A percentile compares a stretch with the other conserved stretches of the same genome.
These are phyloP conservation scores for Pyrus bretschneideri DNA, from an alignment of 306 rosid genomes.

Conservation along the genomic window DNA sequence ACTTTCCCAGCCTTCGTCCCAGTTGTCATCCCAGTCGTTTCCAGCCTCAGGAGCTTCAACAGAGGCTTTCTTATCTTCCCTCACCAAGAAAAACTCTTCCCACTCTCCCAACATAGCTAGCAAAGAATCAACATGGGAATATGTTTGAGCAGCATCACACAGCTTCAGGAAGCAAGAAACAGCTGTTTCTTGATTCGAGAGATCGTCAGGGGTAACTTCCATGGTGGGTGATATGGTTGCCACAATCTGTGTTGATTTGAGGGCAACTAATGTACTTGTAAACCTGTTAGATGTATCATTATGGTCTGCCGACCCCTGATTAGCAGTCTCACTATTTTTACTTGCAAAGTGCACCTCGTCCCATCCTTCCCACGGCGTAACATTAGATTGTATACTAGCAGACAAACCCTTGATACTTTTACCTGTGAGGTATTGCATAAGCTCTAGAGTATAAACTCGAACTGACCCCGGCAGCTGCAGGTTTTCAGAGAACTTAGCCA, in stretches of 20 bases:
- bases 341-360: conserved; percentile 45
- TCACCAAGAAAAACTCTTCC: conserved; percentile 69
- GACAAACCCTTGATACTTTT: conserved; percentile 68
- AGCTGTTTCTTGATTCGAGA: conserved; percentile 48
- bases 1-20: conserved; percentile 99
- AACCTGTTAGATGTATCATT: conserved; percentile 68
- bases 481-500: conserved; percentile 83
- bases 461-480: conserved; percentile 71
- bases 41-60: conserved; percentile 49
- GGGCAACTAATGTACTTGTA: conserved; percentile 86
- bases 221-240: conserved; percentile 62
- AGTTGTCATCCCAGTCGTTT: conserved; percentile 80
- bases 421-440: conserved; percentile 85
- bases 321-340: conserved; percentile 38
- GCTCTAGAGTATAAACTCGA: conserved; percentile 80
- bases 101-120: conserved; percentile 75
- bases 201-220: conserved; percentile 71
- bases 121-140: conserved; percentile 56
- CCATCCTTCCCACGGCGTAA: conserved; percentile 93
- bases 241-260: conserved; percentile 78
- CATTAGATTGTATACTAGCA: conserved; percentile 49
- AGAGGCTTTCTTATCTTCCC: conserved; percentile 37
- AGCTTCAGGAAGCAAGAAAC: conserved; percentile 76
- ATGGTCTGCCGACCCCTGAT: conserved; percentile 40
- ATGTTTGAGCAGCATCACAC: conserved; percentile 48